phyloP scores from a whole-genome alignment of 306 rosid genomes.

The Amphicarpaea edgeworthii region DNA sequence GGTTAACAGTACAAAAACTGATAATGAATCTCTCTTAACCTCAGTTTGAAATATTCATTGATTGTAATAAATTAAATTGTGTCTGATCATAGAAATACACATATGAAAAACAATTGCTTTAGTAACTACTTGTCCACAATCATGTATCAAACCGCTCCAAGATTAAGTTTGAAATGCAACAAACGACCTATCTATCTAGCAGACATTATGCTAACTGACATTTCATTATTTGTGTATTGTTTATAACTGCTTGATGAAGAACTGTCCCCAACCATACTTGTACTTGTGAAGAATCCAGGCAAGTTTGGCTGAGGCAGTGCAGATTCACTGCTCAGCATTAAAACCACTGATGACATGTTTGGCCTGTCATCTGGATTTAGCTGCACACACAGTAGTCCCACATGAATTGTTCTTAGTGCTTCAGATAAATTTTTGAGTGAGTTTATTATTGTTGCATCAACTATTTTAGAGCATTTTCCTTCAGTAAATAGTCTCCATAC shows the following conservation, averaged over 20 bases:
- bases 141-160: neutral
- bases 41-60: neutral
- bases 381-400: conserved; percentile 32
- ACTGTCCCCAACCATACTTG: neutral
- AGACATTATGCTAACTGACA: neutral
- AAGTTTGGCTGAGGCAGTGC: conserved; percentile 53
- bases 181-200: no score
- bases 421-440: conserved; percentile 19
- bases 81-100: neutral
- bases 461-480: conserved; percentile 43
- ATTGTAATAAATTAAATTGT: neutral
- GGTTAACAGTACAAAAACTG: no score
- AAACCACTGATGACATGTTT: conserved; percentile 23
- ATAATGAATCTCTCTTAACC: no score
- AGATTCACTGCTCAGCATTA: conserved; percentile 33
- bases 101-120: neutral
- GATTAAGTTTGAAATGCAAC: neutral
- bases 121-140: neutral
- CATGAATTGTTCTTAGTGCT: conserved; percentile 24
- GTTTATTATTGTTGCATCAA: conserved; percentile 30
- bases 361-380: conserved; percentile 31
- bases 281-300: conserved; percentile 49
- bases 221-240: neutral
- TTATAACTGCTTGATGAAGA: conserved; percentile 15
- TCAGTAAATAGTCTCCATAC: conserved; percentile 24